phyloP scores from a whole-genome alignment of 2,329 filamentous ascomycete genomes.

The Apiospora kogelbergensis region DNA sequence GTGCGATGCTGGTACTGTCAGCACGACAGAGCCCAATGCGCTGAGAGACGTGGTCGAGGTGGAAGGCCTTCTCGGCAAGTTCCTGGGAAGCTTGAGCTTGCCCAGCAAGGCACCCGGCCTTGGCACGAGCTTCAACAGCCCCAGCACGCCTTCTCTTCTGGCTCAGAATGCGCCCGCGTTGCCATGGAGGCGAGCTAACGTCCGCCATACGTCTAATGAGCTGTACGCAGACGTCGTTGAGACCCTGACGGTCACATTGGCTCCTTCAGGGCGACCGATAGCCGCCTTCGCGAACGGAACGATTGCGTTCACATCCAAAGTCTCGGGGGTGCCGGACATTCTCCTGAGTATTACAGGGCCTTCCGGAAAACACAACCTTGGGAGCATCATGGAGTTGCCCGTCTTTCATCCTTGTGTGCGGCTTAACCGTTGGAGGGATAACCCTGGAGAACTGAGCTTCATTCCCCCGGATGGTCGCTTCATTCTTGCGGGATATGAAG shows the following conservation, averaged over 20 bases:
- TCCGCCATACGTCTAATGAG: slow-evolving; percentile 95
- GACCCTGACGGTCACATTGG: slow-evolving; percentile 81
- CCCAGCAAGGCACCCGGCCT: slow-evolving; percentile 55
- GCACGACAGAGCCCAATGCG: slow-evolving; percentile 90
- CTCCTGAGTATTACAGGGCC: slow-evolving; percentile 76
- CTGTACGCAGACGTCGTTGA: slow-evolving; percentile 96
- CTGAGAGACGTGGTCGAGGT: slow-evolving; percentile 89
- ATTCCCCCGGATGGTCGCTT: slow-evolving; percentile 94
- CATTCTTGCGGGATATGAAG: slow-evolving; percentile 90
- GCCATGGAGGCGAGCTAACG: slow-evolving; percentile 89
- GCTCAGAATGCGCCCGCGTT: slow-evolving; percentile 56
- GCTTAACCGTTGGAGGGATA: slow-evolving; percentile 84
- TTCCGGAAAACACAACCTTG: slow-evolving; percentile 75
- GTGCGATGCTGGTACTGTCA: slow-evolving; percentile 90
- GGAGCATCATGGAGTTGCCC: slow-evolving; percentile 76
- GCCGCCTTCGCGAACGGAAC: slow-evolving; percentile 87
- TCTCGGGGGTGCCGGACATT: slow-evolving; percentile 93
- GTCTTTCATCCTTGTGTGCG: slow-evolving; percentile 97
- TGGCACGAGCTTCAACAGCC: slow-evolving; percentile 37
- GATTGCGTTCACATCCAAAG: slow-evolving; percentile 91
- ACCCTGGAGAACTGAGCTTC: slow-evolving; percentile 90
- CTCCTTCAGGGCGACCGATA: slow-evolving; percentile 84
- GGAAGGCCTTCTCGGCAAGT: slow-evolving; percentile 83
- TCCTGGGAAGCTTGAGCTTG: slow-evolving; percentile 83
- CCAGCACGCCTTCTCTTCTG: slow-evolving; percentile 40